Base-by-base conservation (phyloP, 1,284 basidiomycete species). In the Lentinus polychrous region DNA sequence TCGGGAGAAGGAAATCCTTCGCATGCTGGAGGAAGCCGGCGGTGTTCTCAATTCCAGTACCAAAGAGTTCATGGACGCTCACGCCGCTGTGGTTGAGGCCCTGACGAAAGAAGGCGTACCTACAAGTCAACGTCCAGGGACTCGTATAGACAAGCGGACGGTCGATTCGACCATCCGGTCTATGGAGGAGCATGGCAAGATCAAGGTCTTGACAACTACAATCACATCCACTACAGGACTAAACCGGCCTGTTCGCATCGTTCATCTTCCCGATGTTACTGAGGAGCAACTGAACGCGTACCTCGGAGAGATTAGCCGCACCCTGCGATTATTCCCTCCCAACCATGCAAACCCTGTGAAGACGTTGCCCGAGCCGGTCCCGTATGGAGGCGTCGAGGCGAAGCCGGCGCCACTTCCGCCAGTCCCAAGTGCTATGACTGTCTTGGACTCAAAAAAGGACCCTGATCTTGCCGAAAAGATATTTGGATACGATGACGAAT, bases 141-240 rank as follows among this genome's bases (percentile, higher is more conserved):
- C 80, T 23, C 74, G 73, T 46, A 75, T 84, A 18, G 90, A 93
- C 62, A 85, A 83, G 61, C 76, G 85, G 10, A 91, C 88, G 0
- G 69, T 81, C 15, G 71, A 71, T 20, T 62, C 73, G 2, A 79
- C 84, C 0, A 66, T 88, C 40, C 73, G 73, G 48, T 76, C 66
- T 18, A 66, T 91, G 55, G 83, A 86, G 62, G 66, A 63, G 35
- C 75, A 74, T 31, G 80, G 80, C 7, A 74, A 78, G 51, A 66
- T 92, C 51, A 88, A 81, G 60, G 70, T 79, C 52, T 62, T 89
- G 27, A 81, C 74, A 52, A 83, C 84, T 1, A 70, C 73, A 11
- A 65, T 87, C 34, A 63, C 71, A 18, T 71, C 74, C 4, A 64
- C 72, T 18, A 79, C 78, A 3, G 81, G 82, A 10, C 63, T 71